phyloP scores from a whole-genome alignment of 2,329 filamentous ascomycete species.

The Zymoseptoria ardabiliae region DNA sequence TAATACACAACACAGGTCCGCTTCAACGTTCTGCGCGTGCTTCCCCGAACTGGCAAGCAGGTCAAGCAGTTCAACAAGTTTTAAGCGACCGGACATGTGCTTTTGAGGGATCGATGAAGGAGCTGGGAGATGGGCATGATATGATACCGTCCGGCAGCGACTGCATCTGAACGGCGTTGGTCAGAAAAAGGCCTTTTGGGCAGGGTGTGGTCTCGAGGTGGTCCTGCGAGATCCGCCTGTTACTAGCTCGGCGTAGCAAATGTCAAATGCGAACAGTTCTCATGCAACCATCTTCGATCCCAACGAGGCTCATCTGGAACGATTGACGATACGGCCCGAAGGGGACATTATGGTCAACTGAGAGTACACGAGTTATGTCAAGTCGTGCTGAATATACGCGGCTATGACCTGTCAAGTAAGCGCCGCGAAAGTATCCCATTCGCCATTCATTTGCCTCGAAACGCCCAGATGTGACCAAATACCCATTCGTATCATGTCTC shows the following conservation, averaged over 20 bases:
- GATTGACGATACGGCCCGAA: no score
- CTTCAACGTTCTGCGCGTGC: conserved; percentile 99
- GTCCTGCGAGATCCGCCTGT: conserved; percentile 5
- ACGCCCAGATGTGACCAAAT: background rate
- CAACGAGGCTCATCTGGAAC: no score
- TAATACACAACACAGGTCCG: conserved; percentile 58
- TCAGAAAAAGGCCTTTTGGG: conserved; percentile 11
- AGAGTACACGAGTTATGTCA: no score
- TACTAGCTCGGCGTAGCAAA: conserved; percentile 21
- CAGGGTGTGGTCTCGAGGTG: conserved; percentile 7
- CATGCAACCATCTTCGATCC: conserved; percentile 11
- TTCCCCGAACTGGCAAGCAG: conserved; percentile 92
- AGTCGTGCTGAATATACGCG: no score
- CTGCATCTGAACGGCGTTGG: conserved; percentile 21
- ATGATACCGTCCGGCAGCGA: conserved; percentile 9
- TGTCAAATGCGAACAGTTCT: conserved; percentile 21
- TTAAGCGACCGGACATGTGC: conserved; percentile 45
- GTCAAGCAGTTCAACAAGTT: conserved; percentile 99
- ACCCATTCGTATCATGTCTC: background rate
- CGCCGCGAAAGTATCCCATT: no score
- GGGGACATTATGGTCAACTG: no score
- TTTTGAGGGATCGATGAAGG: conserved; percentile 13
- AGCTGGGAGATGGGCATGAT: conserved; percentile 6
- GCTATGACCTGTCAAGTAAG: no score
- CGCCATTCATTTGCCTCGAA: background rate